Base-by-base conservation (phyloP, 257 asterid genomes). In the Solanum chiquidenum region DNA sequence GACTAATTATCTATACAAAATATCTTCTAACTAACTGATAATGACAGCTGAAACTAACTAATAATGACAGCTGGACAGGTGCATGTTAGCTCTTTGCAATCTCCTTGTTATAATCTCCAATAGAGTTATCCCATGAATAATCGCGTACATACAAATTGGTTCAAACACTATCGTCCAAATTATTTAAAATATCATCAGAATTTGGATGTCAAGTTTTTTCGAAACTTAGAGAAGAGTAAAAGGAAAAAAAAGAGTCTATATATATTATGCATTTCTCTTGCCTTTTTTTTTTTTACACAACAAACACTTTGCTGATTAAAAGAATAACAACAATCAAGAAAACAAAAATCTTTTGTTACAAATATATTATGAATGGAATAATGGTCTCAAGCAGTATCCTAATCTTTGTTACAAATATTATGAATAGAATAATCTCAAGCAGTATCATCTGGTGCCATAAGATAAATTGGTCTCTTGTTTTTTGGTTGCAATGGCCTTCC, bases 401-500 rank as follows among this genome's bases (percentile, higher is more conserved):
- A 52, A 52, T 16, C 11, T 11, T 37, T 35, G 31, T 37, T 37
- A 74, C 49, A 20, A 18, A 37, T 21, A 74, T 11, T 38, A 40
- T 27, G 25, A 79, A 42, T 6, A 79, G 38, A 44, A 76, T 14
- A 44, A 44, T 14, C n/a, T 79, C 84, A 79, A 44, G 6, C 25
- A 79, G 64, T 44, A 44, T 46, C 66, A 23, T 82, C 85, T 25
- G 94, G 92, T 3, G 91, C 89, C 60, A 89, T 90, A 18, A 94
- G 92, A 77, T 89, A 88, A 3, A 92, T n/a, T 11, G 88, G 88
- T 83, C 96, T 79, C 10, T 66, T 77, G 87, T 94, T 73, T 6
- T 44, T 90, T 10, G 88, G 75, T 85, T 95, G 98, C 88, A 92
- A 18, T 9, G 98, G 98, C 86, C 98, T 93, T 5, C 94, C 94